phyloP scores from a whole-genome alignment of 2,329 filamentous ascomycete genomes.

The Stachybotrys echinatus region DNA sequence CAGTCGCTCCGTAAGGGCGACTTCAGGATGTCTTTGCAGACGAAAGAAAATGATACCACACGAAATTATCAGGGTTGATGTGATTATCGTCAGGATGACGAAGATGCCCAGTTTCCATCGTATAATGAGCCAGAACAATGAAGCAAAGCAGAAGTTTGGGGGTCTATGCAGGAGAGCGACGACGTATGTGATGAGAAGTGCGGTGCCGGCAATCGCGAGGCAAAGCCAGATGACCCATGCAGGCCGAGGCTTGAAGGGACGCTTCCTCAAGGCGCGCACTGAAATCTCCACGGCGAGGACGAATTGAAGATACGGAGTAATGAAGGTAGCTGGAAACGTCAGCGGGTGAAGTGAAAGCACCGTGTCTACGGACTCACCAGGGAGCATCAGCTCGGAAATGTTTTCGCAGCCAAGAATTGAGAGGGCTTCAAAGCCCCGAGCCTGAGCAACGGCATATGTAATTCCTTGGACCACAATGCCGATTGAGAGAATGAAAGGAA shows the following conservation, averaged over 20 bases:
- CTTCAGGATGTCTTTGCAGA: constrained; percentile 46
- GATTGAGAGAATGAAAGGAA: constrained; percentile 51
- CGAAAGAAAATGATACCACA: constrained; percentile 51
- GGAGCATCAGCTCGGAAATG: constrained; percentile 54
- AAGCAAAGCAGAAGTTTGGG: constrained; percentile 59
- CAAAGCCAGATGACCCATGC: constrained; percentile 58
- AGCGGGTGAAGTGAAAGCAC: constrained; percentile 18
- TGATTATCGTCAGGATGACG: constrained; percentile 44
- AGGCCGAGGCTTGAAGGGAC: constrained; percentile 52
- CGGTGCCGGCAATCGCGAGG: constrained; percentile 41
- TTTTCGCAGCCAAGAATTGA: constrained; percentile 46
- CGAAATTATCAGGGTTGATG: constrained; percentile 43
- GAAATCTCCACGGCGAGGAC: constrained; percentile 60
- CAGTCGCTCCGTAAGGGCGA: constrained; percentile 55
- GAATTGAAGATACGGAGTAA: constrained; percentile 60
- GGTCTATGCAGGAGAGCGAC: constrained; percentile 51
- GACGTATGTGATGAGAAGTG: constrained; percentile 52
- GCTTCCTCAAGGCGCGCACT: constrained; percentile 46
- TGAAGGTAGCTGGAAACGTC: constrained; percentile 47
- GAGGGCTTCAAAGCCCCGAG: constrained; percentile 45
- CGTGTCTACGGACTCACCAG: constrained; percentile 36
- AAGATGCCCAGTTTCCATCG: constrained; percentile 55
- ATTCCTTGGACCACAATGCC: constrained; percentile 55
- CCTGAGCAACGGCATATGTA: constrained; percentile 52
- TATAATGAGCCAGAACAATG: constrained; percentile 62